Percentiles rank a stretch among this genome's conserved stretches.
These are phyloP conservation scores for Mycena olivaceomarginata DNA, from an alignment of 768 basidiomycete species.

Conservation along the genomic window DNA sequence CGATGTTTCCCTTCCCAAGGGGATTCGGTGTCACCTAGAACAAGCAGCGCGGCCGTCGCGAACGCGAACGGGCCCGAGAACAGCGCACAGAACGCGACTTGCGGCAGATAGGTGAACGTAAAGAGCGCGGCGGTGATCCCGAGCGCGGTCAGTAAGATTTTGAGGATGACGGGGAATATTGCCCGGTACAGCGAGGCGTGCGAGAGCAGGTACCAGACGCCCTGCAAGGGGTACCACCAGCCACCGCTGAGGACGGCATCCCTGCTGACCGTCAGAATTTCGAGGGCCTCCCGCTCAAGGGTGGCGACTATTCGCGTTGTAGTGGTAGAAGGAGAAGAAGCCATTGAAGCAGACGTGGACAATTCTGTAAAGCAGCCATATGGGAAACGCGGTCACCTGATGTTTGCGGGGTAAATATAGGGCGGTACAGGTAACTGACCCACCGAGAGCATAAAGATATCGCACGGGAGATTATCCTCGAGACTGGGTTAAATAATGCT, in stretches of 20 bases:
- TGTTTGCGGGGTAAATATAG: background rate
- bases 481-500: constrained; percentile 11
- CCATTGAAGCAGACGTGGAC: constrained; percentile 10
- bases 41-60: constrained; percentile 67
- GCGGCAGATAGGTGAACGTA: constrained; percentile 79
- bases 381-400: constrained; percentile 16
- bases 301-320: constrained; percentile 6
- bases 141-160: constrained; percentile 60
- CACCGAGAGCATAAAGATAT: too few relatives aligned
- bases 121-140: constrained; percentile 67
- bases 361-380: background rate
- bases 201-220: constrained; percentile 58
- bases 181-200: constrained; percentile 59
- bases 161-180: constrained; percentile 61
- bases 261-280: constrained; percentile 45
- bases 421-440: too few relatives aligned
- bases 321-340: constrained; percentile 6
- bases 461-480: too few relatives aligned
- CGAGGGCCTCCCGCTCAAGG: constrained; percentile 37
- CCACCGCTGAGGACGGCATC: constrained; percentile 59
- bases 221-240: constrained; percentile 62
- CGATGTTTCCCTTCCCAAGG: constrained; percentile 64
- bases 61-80: constrained; percentile 81
- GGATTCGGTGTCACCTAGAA: constrained; percentile 57
- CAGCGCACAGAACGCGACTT: constrained; percentile 77